Base-by-base conservation (phyloP, 2,329 filamentous ascomycete species). In the Penicillium nordicum region DNA sequence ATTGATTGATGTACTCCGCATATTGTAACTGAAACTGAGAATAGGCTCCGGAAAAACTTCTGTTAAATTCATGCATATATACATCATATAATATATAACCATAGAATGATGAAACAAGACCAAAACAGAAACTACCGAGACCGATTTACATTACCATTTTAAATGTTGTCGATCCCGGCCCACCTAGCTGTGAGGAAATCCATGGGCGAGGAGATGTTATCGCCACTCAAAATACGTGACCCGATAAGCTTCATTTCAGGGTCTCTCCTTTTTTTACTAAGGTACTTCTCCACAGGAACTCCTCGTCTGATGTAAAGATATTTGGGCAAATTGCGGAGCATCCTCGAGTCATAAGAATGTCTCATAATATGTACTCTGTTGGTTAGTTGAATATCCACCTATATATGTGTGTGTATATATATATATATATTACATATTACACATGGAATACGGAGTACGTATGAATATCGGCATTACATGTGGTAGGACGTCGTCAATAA, bases 111-210 rank as follows among this genome's bases (percentile, higher is more conserved):
- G 46, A 54, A 37, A 45, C 36, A 16, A 18, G 40, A 42, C 21
- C 36, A 25, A 46, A 34, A 27, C 23, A 42, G 27, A 53, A 43
- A 43, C 41, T 48, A 46, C 38, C 32, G 44, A n/a, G 34, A n/a
- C 36, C n/a, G 11, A n/a, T 41, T 16, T 16, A 25, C 25, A 41
- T 41, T 16, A 5, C 18, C 43, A 55, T 61, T 58, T 52, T 34
- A 16, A 36, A 57, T 10, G 18, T 29, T 49, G 61, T 62, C 62
- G 60, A 63, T 65, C 63, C 6, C 27, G 60, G 53, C 57, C 62
- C 62, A 65, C 62, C 48, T 34, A 38, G 42, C 30, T 32, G 30
- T 12, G 41, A 45, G 30, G 47, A 53, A 41, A 36, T 30, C 53
- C 56, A 59, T 57, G 57, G 60, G 37, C 47, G 44, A 34, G 37